These are phyloP conservation scores for Begonia loranthoides DNA, from an alignment of 306 rosid genomes.

Conservation along the genomic window DNA sequence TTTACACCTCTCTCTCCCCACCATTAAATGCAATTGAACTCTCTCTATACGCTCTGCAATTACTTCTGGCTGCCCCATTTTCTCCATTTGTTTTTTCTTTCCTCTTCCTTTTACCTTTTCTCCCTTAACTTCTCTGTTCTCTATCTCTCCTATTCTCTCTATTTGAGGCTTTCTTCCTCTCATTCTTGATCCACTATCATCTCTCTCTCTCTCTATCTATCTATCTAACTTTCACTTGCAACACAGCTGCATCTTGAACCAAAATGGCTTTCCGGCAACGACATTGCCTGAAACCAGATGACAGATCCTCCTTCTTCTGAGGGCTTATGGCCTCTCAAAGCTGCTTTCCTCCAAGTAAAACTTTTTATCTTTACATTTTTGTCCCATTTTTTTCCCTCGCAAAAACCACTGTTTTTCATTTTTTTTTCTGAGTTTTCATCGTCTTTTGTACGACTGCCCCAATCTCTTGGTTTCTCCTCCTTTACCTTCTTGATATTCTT, in stretches of 20 bases:
- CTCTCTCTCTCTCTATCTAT: not conserved
- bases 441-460: not conserved
- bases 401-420: not conserved
- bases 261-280: no score
- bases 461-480: not conserved
- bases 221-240: not conserved
- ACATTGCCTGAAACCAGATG: not conserved
- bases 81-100: slow-evolving; percentile 30
- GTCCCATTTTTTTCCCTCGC: not conserved
- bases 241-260: not conserved
- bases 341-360: not conserved
- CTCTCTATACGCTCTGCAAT: slow-evolving; percentile 96
- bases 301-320: not conserved
- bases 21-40: slow-evolving; percentile 98
- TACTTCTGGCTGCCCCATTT: slow-evolving; percentile 60
- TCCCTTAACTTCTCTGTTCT: not conserved
- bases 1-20: slow-evolving; percentile 52
- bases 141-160: not conserved
- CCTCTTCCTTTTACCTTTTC: slow-evolving; percentile 1
- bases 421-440: not conserved
- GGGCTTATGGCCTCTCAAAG: not conserved
- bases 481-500: not conserved
- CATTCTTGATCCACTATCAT: not conserved
- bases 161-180: not conserved
- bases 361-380: not conserved